These are phyloP conservation scores for Colletotrichum sp. DNA, from an alignment of 2,329 filamentous ascomycete species.

Conservation along the genomic window DNA sequence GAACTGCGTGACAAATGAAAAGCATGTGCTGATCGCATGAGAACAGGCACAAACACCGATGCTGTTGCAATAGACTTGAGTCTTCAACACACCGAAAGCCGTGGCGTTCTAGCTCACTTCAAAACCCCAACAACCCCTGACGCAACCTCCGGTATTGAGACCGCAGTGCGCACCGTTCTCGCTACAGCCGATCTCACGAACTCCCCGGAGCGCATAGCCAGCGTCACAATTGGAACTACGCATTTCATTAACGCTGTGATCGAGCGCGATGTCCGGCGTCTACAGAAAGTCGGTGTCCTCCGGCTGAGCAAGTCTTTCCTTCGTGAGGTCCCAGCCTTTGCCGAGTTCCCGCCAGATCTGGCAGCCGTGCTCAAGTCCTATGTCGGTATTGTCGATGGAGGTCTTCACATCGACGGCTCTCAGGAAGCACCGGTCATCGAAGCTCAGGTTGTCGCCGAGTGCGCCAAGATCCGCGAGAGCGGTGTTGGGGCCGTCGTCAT, in stretches of 20 bases:
- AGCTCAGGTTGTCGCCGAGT: slow-evolving; percentile 29
- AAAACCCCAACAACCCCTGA: slow-evolving; percentile 55
- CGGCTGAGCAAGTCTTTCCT: slow-evolving; percentile 59
- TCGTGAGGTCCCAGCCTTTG: slow-evolving; percentile 52
- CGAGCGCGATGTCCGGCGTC: slow-evolving; percentile 51
- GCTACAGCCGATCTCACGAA: slow-evolving; percentile 32
- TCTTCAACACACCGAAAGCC: slow-evolving; percentile 32
- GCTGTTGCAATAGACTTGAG: slow-evolving; percentile 51
- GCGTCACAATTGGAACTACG: slow-evolving; percentile 59
- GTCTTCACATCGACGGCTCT: slow-evolving; percentile 55
- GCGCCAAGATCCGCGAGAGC: slow-evolving; percentile 42
- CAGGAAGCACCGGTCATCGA: slow-evolving; percentile 46
- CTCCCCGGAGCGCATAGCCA: slow-evolving; percentile 40
- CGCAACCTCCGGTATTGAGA: slow-evolving; percentile 50
- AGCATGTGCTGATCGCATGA: neutral
- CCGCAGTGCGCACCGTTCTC: slow-evolving; percentile 50
- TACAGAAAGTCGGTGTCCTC: slow-evolving; percentile 57
- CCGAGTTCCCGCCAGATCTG: slow-evolving; percentile 58
- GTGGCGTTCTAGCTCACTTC: slow-evolving; percentile 53
- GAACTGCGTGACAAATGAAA: neutral
- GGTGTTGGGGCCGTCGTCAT: slow-evolving; percentile 53
- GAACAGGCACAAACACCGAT: slow-evolving; percentile 54
- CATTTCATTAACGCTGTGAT: slow-evolving; percentile 66
- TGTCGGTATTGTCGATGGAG: slow-evolving; percentile 50
- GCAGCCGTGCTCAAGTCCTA: slow-evolving; percentile 50